Evolutionary conservation across 495 filamentous ascomycete genomes (phyloP), one percentile per base, ranked within the genome.

Genomic region (Melanomma pulvis-pyrius): DNA sequence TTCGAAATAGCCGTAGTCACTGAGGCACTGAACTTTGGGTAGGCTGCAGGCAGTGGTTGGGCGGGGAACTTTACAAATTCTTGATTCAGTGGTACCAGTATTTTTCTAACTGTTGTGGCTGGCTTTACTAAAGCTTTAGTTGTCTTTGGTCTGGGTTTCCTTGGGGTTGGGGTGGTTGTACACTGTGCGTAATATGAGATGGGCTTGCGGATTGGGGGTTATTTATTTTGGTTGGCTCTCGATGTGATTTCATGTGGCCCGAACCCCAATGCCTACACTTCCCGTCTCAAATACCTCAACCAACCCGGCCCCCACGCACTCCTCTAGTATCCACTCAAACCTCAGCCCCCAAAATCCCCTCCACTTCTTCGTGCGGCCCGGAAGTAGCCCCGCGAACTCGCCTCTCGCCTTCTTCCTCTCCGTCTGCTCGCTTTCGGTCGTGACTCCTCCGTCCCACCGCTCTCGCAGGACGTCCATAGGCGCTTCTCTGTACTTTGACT

Each of bases 261-360:
- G 82, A 36, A 92, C 82, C 2, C 87, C 92, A 36, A 84, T 79
- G 17, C 92, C 92, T 19, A 96, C 89, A 72, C 87, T 93, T 28
- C 89, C 82, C 15, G 92, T 96, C 71, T 94, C 88, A 74, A 96
- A 96, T 6, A 91, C 76, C 75, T 96, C 92, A 29, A 94, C 79
- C n/a, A 91, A 67, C 9, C 92, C 92, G 2, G 87, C 82, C 0
- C 92, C 92, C 13, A 93, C 82, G 44, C 89, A 88, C 73, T 94
- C 91, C 39, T 86, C 88, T 17, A 96, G 69, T 12, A 89, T 82
- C 90, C 90, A 96, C 48, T 88, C 86, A 73, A 94, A 96, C 11
- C 76, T 78, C 71, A 94, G 77, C 1, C 92, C 92, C 67, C 87
- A 87, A 63, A 92, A 86, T 7, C 88, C 83, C 73, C 86, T 90